Base-by-base conservation (phyloP, 1,284 basidiomycete genomes). In the Ceratobasidium sp. region DNA sequence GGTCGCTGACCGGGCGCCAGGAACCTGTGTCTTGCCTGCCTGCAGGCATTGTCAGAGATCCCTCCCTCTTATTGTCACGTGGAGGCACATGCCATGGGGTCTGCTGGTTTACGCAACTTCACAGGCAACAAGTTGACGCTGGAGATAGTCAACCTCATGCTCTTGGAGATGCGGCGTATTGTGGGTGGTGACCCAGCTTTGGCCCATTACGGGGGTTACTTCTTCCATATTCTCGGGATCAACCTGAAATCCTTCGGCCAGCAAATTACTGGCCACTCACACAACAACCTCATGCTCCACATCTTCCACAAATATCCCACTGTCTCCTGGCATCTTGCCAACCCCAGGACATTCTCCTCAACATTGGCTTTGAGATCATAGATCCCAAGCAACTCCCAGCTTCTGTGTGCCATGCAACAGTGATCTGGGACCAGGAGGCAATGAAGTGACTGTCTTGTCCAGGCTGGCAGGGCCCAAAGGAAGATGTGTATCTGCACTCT, bases 211-310 rank as follows among this genome's bases (percentile, higher is more conserved):
- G n/a, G 58, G 5, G 21, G n/a, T 16, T 61, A 26, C 38, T 61
- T 61, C 41, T 61, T 61, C 41, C 58, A 61, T 16, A 21, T 61
- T 9, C 46, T 35, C 26, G 58, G 58, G 3, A 61, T 61, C 41
- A 61, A 61, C 41, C 58, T 61, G n/a, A 61, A 61, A 23, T 7
- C 41, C 3, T 35, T 43, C 1, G 41, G 18, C 2, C 16, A 38
- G 23, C 3, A 28, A 1, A 43, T 61, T 21, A 35, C 35, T n/a
- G 58, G 58, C 2, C n/a, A 23, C 7, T 35, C 35, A 9, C 21
- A 44, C 6, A 41, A n/a, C 3, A 43, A 46, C 13, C 18, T 28
- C 2, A 0, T 61, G 18, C 35, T 14, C 1, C 41, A 61, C 23
- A 26, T 26, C 1, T 44, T 61, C 3, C 14, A 7, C 3, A 46